phyloP scores from a whole-genome alignment of 2,329 filamentous ascomycete genomes.

The Balansia obtecta region DNA sequence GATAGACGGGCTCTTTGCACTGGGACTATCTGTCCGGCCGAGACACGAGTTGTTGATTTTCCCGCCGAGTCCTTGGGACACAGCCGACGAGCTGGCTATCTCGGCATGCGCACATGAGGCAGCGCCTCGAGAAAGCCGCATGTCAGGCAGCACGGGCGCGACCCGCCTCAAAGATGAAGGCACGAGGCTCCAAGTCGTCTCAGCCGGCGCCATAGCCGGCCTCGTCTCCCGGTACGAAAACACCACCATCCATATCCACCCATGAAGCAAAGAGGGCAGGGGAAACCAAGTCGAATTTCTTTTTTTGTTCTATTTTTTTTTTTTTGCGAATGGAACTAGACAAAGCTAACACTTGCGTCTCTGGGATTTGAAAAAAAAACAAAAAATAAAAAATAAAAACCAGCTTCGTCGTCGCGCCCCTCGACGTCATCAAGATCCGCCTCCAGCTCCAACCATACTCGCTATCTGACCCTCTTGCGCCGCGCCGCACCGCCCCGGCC shows the following conservation, averaged over 20 bases:
- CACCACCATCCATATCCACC: neutral
- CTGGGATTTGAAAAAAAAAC: no score
- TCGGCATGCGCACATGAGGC: slow-evolving; percentile 3
- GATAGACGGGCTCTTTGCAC: no score
- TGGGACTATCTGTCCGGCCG: neutral
- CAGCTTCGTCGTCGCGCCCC: slow-evolving; percentile 84
- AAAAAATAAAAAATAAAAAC: no score
- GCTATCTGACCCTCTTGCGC: slow-evolving; percentile 57
- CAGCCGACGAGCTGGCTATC: slow-evolving; percentile 6
- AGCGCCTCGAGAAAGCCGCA: slow-evolving; percentile 13
- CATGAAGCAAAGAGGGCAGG: neutral
- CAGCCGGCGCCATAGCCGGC: slow-evolving; percentile 55
- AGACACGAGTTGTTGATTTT: no score
- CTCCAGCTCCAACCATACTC: slow-evolving; percentile 88
- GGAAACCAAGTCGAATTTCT: neutral
- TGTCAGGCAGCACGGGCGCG: slow-evolving; percentile 19
- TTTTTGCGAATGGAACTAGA: neutral
- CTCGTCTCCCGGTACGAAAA: slow-evolving; percentile 65
- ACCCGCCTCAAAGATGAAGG: slow-evolving; percentile 49
- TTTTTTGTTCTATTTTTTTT: no score
- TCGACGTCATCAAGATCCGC: slow-evolving; percentile 97
- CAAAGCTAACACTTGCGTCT: no score
- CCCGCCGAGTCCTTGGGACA: neutral
- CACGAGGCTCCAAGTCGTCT: slow-evolving; percentile 42
- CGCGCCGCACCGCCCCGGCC: slow-evolving; percentile 35